These are phyloP conservation scores for Cladophialophora exuberans DNA, from an alignment of 2,329 filamentous ascomycete genomes.

Conservation along the genomic window DNA sequence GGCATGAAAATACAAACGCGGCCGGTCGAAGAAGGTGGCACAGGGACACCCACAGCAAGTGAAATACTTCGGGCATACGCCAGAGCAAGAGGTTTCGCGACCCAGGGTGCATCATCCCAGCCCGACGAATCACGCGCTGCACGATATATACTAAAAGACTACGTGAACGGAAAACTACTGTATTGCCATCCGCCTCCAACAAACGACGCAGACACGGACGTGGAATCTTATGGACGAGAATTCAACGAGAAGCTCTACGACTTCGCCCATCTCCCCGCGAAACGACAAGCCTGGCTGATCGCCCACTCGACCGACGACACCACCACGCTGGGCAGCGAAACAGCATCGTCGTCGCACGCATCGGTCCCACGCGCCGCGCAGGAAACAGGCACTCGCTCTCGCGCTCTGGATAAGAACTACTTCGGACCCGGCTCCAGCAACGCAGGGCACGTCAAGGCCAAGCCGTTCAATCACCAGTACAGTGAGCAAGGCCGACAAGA, in stretches of 20 bases:
- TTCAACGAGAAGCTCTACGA: constrained; percentile 95
- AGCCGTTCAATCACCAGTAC: constrained; percentile 91
- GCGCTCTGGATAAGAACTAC: constrained; percentile 83
- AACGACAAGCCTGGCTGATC: constrained; percentile 69
- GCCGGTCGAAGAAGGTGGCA: constrained; percentile 88
- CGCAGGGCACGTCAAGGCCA: constrained; percentile 65
- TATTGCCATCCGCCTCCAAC: constrained; percentile 84
- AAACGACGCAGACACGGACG: constrained; percentile 64
- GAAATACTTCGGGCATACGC: constrained; percentile 88
- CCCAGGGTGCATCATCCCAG: constrained; percentile 73
- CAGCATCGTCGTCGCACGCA: constrained; percentile 33
- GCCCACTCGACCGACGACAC: constrained; percentile 50
- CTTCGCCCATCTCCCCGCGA: constrained; percentile 76
- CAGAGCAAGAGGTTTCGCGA: constrained; percentile 84
- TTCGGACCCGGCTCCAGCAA: constrained; percentile 66
- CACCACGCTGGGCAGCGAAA: constrained; percentile 42
- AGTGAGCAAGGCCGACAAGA: constrained; percentile 71
- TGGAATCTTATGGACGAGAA: constrained; percentile 50
- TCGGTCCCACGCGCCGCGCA: constrained; percentile 6
- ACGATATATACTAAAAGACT: constrained; percentile 90
- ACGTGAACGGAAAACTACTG: constrained; percentile 92
- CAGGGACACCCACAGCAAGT: constrained; percentile 78
- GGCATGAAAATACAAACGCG: constrained; percentile 85
- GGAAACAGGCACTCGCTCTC: constrained; percentile 67
- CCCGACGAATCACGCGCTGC: constrained; percentile 93